Conservation (phyloP, 805 yeast genomes). For the Diddensiella transvaalensis region DNA sequence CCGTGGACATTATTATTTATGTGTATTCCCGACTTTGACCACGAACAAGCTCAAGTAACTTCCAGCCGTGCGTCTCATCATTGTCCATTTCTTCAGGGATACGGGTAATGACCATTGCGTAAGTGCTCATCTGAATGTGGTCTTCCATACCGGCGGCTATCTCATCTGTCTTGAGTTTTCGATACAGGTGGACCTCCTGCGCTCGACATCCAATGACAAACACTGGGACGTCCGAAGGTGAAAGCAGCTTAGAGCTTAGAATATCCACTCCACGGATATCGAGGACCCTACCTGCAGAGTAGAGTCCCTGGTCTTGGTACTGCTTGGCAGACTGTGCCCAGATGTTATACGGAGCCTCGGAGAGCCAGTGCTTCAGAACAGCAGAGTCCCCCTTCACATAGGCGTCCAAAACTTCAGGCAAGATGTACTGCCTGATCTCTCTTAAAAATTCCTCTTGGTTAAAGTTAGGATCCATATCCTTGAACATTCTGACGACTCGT, state of each 20-base stretch:
- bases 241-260: slow-evolving; percentile 78
- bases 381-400: slow-evolving; percentile 86
- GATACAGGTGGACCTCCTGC: slow-evolving; percentile 87
- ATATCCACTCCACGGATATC: slow-evolving; percentile 95
- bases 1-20: slow-evolving; percentile 23
- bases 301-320: slow-evolving; percentile 83
- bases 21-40: slow-evolving; percentile 87
- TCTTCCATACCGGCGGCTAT: slow-evolving; percentile 95
- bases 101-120: slow-evolving; percentile 93
- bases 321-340: slow-evolving; percentile 92
- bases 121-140: slow-evolving; percentile 86
- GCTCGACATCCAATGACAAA: slow-evolving; percentile 93
- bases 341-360: slow-evolving; percentile 95
- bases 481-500: slow-evolving; percentile 81
- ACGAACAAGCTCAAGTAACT: slow-evolving; percentile 87
- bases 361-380: slow-evolving; percentile 82
- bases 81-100: slow-evolving; percentile 88
- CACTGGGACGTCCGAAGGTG: slow-evolving; percentile 90
- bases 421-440: slow-evolving; percentile 84
- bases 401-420: slow-evolving; percentile 95
- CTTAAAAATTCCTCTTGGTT: slow-evolving; percentile 71
- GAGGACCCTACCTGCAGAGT: slow-evolving; percentile 84
- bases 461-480: slow-evolving; percentile 86
- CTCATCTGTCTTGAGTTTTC: slow-evolving; percentile 88
- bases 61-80: slow-evolving; percentile 95